phyloP scores from a whole-genome alignment of 192 early-diverging fungal genomes.

The Entomortierella beljakovae region DNA sequence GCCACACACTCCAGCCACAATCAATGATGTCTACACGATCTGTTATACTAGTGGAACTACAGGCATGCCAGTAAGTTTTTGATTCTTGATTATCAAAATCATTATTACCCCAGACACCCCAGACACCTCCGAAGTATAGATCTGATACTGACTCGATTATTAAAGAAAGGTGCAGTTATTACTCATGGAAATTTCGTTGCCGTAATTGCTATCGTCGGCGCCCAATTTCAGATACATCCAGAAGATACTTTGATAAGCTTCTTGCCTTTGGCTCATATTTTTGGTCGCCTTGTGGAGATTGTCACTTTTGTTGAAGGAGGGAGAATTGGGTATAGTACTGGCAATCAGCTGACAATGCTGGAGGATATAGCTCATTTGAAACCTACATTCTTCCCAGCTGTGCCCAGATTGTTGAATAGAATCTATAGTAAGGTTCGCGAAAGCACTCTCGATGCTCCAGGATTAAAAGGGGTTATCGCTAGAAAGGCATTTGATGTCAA shows the following conservation, averaged over 20 bases:
- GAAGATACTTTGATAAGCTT: slow-evolving; percentile 63
- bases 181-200: slow-evolving; percentile 79
- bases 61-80: slow-evolving; percentile 75
- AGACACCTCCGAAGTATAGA: too few species aligned
- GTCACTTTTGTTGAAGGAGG: slow-evolving; percentile 66
- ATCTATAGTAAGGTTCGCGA: slow-evolving; percentile 85
- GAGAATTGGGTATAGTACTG: slow-evolving; percentile 82
- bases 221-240: slow-evolving; percentile 6
- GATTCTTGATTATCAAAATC: too few species aligned
- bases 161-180: slow-evolving; percentile 72
- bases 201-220: slow-evolving; percentile 45
- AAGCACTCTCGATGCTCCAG: slow-evolving; percentile 68
- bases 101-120: background rate
- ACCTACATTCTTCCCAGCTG: slow-evolving; percentile 86
- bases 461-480: slow-evolving; percentile 69
- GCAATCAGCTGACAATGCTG: slow-evolving; percentile 76
- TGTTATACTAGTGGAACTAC: slow-evolving; percentile 92
- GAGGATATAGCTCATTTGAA: slow-evolving; percentile 85
- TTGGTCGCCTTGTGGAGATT: slow-evolving; percentile 76
- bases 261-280: slow-evolving; percentile 92
- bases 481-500: slow-evolving; percentile 69
- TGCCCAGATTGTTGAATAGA: slow-evolving; percentile 90
- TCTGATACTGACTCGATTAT: too few species aligned
- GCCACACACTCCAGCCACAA: slow-evolving; percentile 66
- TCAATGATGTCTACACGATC: slow-evolving; percentile 76